Percentiles rank a stretch among this genome's conserved stretches.
phyloP scores from a whole-genome alignment of 495 filamentous ascomycete genomes.

The Penicillium ochrochloron region DNA sequence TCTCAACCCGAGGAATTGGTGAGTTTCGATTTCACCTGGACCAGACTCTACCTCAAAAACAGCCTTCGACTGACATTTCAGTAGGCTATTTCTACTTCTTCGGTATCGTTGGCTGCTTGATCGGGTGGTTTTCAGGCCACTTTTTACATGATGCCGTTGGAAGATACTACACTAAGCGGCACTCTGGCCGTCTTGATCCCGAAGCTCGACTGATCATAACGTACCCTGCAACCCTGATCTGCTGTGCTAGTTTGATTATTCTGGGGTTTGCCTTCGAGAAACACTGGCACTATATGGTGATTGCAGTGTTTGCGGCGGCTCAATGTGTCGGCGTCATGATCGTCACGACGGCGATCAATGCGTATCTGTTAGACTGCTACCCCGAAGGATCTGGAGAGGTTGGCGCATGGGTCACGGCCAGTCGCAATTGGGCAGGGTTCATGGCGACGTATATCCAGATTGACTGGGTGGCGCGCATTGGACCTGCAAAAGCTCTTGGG shows the following conservation, averaged over 20 bases:
- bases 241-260: slow-evolving; percentile 50
- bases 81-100: slow-evolving; percentile 64
- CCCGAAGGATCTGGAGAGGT: slow-evolving; percentile 63
- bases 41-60: background rate
- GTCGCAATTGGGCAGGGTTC: slow-evolving; percentile 51
- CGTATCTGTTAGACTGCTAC: slow-evolving; percentile 64
- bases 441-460: slow-evolving; percentile 58
- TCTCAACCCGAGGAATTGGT: slow-evolving; percentile 57
- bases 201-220: slow-evolving; percentile 56
- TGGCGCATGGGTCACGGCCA: slow-evolving; percentile 55
- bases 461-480: slow-evolving; percentile 30
- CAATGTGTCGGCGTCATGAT: slow-evolving; percentile 60
- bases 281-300: slow-evolving; percentile 60
- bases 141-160: slow-evolving; percentile 63
- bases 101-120: slow-evolving; percentile 55
- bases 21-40: background rate
- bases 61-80: background rate
- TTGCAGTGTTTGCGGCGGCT: slow-evolving; percentile 1
- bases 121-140: slow-evolving; percentile 60
- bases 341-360: slow-evolving; percentile 62
- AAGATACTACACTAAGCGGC: slow-evolving; percentile 49
- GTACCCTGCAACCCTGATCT: background rate
- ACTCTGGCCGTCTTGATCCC: slow-evolving; percentile 60
- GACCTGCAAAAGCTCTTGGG: slow-evolving; percentile 19
- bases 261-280: slow-evolving; percentile 59